These are phyloP conservation scores for Kwoniella shandongensis DNA, from an alignment of 768 basidiomycete genomes.

Conservation along the genomic window DNA sequence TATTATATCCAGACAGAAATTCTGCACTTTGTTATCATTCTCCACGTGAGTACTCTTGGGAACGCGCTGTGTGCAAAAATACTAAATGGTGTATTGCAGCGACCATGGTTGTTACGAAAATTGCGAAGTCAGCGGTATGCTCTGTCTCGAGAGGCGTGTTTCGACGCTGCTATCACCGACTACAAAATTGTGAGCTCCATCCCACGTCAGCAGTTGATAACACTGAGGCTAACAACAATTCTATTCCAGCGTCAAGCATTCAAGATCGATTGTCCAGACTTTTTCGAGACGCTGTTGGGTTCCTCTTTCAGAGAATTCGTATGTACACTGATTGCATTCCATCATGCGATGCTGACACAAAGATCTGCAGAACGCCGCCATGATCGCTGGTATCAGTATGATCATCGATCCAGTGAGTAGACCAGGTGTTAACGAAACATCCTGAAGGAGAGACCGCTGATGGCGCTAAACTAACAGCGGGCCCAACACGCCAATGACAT, in stretches of 20 bases:
- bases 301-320: slow-evolving; percentile 51
- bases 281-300: slow-evolving; percentile 48
- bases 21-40: slow-evolving; percentile 50
- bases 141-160: slow-evolving; percentile 79
- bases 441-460: neutral
- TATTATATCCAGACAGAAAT: slow-evolving; percentile 88
- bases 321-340: slow-evolving; percentile 16
- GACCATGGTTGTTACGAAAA: slow-evolving; percentile 81
- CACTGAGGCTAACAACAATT: neutral
- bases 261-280: slow-evolving; percentile 47
- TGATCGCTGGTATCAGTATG: slow-evolving; percentile 51
- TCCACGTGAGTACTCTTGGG: slow-evolving; percentile 43
- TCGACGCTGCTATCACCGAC: slow-evolving; percentile 85
- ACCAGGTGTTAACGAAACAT: neutral
- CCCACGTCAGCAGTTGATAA: neutral
- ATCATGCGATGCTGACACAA: neutral
- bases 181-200: slow-evolving; percentile 62
- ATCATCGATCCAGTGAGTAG: slow-evolving; percentile 47
- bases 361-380: slow-evolving; percentile 43
- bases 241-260: slow-evolving; percentile 45
- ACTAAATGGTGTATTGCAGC: slow-evolving; percentile 55
- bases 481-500: slow-evolving; percentile 45
- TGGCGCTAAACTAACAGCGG: slow-evolving; percentile 14
- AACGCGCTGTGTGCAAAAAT: neutral
- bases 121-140: slow-evolving; percentile 76